Conservation (phyloP, 2,329 filamentous ascomycete genomes). For the Coniochaeta sp. region DNA sequence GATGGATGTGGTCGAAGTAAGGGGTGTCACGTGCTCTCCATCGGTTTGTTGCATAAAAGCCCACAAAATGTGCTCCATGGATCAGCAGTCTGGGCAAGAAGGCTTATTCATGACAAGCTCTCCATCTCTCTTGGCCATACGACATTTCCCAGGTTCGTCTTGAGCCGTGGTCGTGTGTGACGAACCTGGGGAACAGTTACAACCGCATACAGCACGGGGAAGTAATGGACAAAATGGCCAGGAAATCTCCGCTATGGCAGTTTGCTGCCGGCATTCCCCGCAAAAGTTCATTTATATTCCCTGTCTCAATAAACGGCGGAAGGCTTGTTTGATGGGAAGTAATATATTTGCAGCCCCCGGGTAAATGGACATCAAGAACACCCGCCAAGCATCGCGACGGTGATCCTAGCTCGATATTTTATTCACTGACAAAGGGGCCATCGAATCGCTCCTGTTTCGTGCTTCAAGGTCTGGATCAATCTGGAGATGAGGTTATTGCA, state of each 20-base stretch:
- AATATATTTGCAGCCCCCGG: not conserved
- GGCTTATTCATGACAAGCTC: too few species aligned
- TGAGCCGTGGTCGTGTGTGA: too few species aligned
- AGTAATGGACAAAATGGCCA: not conserved
- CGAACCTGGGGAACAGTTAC: too few species aligned
- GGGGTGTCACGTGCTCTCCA: too few species aligned
- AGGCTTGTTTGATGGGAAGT: not conserved
- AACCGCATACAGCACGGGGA: not conserved
- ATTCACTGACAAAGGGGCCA: not conserved
- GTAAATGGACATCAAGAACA: constrained; percentile 1
- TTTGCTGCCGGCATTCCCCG: constrained; percentile 6
- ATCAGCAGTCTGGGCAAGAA: too few species aligned
- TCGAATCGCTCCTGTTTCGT: not conserved
- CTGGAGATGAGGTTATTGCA: not conserved
- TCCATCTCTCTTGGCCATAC: too few species aligned
- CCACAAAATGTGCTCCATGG: too few species aligned
- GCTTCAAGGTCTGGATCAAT: not conserved
- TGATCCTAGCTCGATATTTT: not conserved
- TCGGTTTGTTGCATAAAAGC: too few species aligned
- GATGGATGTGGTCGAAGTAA: too few species aligned
- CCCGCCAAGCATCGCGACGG: constrained; percentile 6
- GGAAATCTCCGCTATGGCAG: not conserved
- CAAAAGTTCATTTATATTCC: constrained; percentile 4
- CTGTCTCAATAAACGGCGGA: not conserved
- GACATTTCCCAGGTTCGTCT: too few species aligned